Conservation (phyloP, 441 rosid species). For the Adansonia gregorii region DNA sequence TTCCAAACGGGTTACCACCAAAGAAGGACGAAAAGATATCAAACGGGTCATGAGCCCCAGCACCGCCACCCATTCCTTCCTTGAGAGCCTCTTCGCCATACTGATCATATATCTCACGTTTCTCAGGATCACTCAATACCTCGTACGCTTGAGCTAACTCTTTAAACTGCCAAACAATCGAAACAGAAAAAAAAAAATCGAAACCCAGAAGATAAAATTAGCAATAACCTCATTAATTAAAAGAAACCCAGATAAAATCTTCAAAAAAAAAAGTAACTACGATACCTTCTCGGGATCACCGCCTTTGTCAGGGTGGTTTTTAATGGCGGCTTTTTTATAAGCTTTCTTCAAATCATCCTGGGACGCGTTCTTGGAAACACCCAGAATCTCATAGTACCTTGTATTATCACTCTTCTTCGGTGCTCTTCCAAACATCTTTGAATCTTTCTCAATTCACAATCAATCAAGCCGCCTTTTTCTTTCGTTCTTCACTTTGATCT, state of each 20-base stretch:
- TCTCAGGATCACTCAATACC: too few relatives aligned
- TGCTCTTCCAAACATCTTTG: conserved; percentile 54
- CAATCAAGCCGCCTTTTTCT: too few relatives aligned
- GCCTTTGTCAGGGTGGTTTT: conserved; percentile 84
- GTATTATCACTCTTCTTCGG: conserved; percentile 46
- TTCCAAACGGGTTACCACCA: too few relatives aligned
- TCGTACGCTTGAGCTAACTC: too few relatives aligned
- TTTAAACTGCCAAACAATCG: too few relatives aligned
- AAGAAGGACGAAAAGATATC: too few relatives aligned
- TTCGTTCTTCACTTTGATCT: too few relatives aligned
- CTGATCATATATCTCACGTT: too few relatives aligned
- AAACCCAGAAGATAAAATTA: neutral
- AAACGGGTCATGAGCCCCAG: too few relatives aligned
- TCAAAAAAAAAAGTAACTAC: neutral
- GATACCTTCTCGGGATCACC: conserved; percentile 87
- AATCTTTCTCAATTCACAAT: neutral
- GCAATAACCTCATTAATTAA: neutral
- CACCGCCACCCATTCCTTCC: too few relatives aligned
- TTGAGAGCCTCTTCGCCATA: too few relatives aligned
- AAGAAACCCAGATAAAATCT: neutral
- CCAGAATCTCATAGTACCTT: conserved; percentile 68
- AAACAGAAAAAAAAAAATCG: too few relatives aligned
- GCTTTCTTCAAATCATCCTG: conserved; percentile 78
- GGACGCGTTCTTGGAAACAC: conserved; percentile 60
- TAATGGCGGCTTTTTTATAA: conserved; percentile 70